A percentile compares a stretch with the other conserved stretches of the same genome.
Conservation (phyloP, 352 stramenopile genomes). For the Pythium rhizo-oryzae region DNA sequence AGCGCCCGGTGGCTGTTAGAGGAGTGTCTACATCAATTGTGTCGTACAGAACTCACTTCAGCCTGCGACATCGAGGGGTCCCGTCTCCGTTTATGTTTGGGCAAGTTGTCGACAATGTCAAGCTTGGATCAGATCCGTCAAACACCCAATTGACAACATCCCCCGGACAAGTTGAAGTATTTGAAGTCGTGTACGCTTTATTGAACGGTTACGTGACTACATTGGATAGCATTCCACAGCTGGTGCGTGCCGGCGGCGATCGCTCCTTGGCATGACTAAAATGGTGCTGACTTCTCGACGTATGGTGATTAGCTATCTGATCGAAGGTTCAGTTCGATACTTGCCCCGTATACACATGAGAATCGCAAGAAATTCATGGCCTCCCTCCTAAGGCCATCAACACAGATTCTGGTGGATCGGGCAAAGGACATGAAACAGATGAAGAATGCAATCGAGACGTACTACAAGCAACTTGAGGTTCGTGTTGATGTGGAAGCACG, state of each 20-base stretch:
- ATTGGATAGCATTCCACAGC: constrained; percentile 42
- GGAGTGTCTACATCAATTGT: constrained; percentile 1
- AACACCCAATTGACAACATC: constrained; percentile 7
- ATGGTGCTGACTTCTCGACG: background rate
- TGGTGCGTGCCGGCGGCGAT: constrained; percentile 30
- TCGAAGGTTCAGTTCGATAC: constrained; percentile 8
- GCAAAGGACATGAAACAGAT: constrained; percentile 28
- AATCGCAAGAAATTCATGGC: constrained; percentile 23
- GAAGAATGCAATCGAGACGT: constrained; percentile 32
- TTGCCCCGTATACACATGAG: constrained; percentile 32
- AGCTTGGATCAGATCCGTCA: background rate
- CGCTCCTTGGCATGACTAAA: too few species aligned
- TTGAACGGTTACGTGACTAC: constrained; percentile 47
- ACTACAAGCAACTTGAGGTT: constrained; percentile 38
- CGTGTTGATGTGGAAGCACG: background rate
- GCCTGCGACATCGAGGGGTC: constrained; percentile 20
- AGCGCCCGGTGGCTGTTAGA: background rate
- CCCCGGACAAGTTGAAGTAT: constrained; percentile 40
- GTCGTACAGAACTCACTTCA: constrained; percentile 37
- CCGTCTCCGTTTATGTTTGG: constrained; percentile 28
- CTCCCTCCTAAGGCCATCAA: constrained; percentile 23
- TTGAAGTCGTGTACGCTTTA: constrained; percentile 45
- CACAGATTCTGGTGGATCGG: constrained; percentile 20
- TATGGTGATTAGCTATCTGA: constrained; percentile 23
- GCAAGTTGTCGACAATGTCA: constrained; percentile 18